phyloP scores from a whole-genome alignment of 2,329 filamentous ascomycete genomes.

The Bertia moriformis region DNA sequence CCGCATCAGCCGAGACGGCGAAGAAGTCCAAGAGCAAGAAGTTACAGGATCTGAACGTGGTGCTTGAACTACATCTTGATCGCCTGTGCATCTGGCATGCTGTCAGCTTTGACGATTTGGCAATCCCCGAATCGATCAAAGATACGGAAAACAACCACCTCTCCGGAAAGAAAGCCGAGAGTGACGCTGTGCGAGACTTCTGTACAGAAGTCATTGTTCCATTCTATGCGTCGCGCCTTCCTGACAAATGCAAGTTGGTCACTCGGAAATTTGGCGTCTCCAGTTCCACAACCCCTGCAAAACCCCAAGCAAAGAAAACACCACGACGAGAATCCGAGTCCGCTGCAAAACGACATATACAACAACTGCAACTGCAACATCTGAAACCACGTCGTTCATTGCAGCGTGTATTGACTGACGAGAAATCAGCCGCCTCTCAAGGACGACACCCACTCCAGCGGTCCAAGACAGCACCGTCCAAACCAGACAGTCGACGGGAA shows the following conservation, averaged over 20 bases:
- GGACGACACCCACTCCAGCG: constrained; percentile 20
- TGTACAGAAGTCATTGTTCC: constrained; percentile 31
- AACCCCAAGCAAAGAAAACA: constrained; percentile 13
- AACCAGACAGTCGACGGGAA: constrained; percentile 21
- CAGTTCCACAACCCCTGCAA: constrained; percentile 17
- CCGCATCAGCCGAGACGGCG: constrained; percentile 5
- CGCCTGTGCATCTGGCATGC: constrained; percentile 33
- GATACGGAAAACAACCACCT: constrained; percentile 12
- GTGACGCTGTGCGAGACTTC: constrained; percentile 28
- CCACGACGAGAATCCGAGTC: not conserved
- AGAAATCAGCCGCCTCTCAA: constrained; percentile 15
- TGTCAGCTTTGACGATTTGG: constrained; percentile 21
- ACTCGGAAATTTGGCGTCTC: constrained; percentile 29
- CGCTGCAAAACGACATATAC: constrained; percentile 12
- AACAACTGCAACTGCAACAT: constrained; percentile 9
- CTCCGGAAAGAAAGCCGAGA: constrained; percentile 16
- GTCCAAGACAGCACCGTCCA: constrained; percentile 22
- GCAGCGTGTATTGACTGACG: constrained; percentile 27
- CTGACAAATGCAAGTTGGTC: constrained; percentile 26
- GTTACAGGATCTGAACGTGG: constrained; percentile 20
- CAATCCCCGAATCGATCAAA: constrained; percentile 8
- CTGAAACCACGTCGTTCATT: constrained; percentile 18
- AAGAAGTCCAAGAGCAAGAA: constrained; percentile 19
- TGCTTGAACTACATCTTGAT: constrained; percentile 29
- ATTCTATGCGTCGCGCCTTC: constrained; percentile 29